phyloP scores from a whole-genome alignment of 116 monocot species.

The Papilionanthe hybrid region DNA sequence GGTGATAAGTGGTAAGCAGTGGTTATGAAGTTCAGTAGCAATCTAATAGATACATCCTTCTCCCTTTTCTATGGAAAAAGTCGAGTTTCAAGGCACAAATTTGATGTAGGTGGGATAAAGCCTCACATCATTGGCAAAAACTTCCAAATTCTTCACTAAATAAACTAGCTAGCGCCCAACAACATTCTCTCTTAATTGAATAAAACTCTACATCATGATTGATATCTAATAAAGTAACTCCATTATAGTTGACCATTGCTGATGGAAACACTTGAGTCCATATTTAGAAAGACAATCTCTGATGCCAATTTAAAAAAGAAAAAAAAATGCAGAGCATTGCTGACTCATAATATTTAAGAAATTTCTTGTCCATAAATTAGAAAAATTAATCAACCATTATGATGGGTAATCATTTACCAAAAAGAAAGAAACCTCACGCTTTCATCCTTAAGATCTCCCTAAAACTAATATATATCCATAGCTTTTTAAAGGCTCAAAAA shows the following conservation, averaged over 20 bases:
- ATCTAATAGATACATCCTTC: no score
- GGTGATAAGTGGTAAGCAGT: neutral
- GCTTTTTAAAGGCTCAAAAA: neutral
- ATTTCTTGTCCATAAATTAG: neutral
- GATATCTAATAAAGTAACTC: neutral
- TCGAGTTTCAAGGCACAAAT: no score
- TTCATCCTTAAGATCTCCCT: neutral
- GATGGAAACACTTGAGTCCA: no score
- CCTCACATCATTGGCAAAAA: no score
- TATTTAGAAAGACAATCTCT: no score
- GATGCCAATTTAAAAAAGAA: neutral
- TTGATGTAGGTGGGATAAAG: no score
- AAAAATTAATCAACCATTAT: neutral
- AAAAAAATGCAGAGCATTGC: neutral
- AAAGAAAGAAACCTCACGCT: neutral
- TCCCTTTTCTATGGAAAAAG: no score
- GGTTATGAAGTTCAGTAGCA: no score
- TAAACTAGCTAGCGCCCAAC: no score
- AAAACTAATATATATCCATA: neutral
- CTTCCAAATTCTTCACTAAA: no score
- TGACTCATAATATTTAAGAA: neutral
- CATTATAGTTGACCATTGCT: neutral
- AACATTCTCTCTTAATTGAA: neutral
- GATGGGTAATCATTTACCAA: neutral
- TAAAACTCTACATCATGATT: neutral